A percentile compares a stretch with the other conserved stretches of the same genome.
Evolutionary conservation across 164 flowering plant genomes (phyloP).

Genomic region (Annona cherimola): DNA sequence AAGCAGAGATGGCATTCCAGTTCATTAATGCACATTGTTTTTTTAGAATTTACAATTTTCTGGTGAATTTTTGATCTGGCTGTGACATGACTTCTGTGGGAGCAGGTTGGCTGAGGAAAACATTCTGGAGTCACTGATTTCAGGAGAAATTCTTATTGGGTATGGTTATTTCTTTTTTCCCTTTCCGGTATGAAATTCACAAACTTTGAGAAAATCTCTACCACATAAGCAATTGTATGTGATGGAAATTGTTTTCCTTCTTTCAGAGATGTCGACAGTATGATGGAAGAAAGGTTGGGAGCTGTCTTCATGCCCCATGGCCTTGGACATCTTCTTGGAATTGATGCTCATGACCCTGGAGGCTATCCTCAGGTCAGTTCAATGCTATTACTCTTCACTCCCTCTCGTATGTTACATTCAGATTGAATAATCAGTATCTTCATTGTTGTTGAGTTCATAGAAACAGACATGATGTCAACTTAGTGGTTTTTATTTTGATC

Average conservation of each 20-base stretch:
- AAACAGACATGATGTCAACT: neutral
- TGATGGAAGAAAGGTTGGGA: constrained; percentile 78
- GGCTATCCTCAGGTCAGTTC: constrained; percentile 65
- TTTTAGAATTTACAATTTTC: neutral
- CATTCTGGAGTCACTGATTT: constrained; percentile 58
- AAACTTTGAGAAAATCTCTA: too few relatives aligned
- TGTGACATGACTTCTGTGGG: neutral
- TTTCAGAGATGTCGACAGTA: constrained; percentile 64
- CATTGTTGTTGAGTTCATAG: neutral
- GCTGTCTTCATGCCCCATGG: constrained; percentile 98
- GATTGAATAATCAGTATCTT: neutral
- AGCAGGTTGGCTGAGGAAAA: constrained; percentile 77
- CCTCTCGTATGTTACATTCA: neutral
- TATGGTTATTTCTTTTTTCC: constrained; percentile 15
- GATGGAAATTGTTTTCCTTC: neutral
- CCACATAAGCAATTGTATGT: neutral
- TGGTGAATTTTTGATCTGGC: neutral
- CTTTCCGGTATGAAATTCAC: neutral
- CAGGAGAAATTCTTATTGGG: constrained; percentile 64
- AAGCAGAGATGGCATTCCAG: neutral
- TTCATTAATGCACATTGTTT: neutral
- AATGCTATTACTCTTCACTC: neutral
- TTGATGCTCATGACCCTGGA: constrained; percentile 97
- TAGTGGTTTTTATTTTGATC: neutral
- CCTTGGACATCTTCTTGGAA: constrained; percentile 84